Conservation (phyloP, 352 stramenopile species). For the Phytophthora ohioensis region DNA sequence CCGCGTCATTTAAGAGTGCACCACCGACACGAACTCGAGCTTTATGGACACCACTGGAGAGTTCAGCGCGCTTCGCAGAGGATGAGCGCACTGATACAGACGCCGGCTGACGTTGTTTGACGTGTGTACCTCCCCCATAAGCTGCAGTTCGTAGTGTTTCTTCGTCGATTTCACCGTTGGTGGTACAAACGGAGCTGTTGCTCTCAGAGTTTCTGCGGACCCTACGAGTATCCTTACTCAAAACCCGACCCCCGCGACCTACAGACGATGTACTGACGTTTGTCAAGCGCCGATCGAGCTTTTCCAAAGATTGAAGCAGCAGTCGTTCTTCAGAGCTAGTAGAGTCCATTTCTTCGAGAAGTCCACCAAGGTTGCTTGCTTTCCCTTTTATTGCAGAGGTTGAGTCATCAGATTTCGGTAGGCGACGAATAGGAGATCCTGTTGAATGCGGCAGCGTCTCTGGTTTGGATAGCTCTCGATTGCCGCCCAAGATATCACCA, state of each 20-base stretch:
- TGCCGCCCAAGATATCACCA: not conserved
- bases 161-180: slow-evolving; percentile 26
- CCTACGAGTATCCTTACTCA: not conserved
- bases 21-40: slow-evolving; percentile 58
- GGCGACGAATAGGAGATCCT: not conserved
- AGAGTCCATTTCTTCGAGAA: slow-evolving; percentile 41
- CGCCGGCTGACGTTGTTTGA: slow-evolving; percentile 43
- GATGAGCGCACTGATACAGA: slow-evolving; percentile 48
- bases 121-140: slow-evolving; percentile 58
- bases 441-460: not conserved
- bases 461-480: not conserved
- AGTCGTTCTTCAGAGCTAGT: slow-evolving; percentile 51
- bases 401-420: not conserved
- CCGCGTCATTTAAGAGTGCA: slow-evolving; percentile 29
- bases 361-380: not conserved
- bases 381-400: not conserved
- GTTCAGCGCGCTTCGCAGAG: slow-evolving; percentile 51
- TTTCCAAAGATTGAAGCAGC: slow-evolving; percentile 66
- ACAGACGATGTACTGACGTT: slow-evolving; percentile 14
- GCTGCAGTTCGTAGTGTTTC: slow-evolving; percentile 39
- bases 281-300: slow-evolving; percentile 53
- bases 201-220: not conserved
- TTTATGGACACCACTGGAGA: slow-evolving; percentile 65
- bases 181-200: not conserved
- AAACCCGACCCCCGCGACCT: not conserved